phyloP scores from a whole-genome alignment of 768 basidiomycete species.

The Lentinula boryana region DNA sequence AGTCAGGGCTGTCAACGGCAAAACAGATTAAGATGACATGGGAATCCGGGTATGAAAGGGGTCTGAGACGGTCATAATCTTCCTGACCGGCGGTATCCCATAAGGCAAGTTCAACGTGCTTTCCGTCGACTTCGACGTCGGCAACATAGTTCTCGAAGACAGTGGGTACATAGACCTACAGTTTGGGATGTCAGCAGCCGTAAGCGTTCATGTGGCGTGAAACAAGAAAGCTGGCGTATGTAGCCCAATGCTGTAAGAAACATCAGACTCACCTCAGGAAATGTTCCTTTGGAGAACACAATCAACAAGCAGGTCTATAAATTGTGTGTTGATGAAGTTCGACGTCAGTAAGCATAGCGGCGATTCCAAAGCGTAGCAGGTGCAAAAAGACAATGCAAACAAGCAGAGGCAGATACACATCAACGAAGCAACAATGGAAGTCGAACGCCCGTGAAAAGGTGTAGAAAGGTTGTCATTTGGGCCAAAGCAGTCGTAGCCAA shows the following conservation, averaged over 20 bases:
- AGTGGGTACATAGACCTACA: conserved; percentile 95
- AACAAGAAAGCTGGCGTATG: not conserved
- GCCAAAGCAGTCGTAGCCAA: not conserved
- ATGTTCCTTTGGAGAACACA: conserved; percentile 94
- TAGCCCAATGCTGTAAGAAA: not conserved
- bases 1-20: conserved; percentile 96
- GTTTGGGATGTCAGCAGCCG: too few species aligned
- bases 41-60: conserved; percentile 98
- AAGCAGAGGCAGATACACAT: not conserved
- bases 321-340: not conserved
- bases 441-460: not conserved
- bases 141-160: conserved; percentile 99
- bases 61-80: conserved; percentile 97
- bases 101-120: conserved; percentile 95
- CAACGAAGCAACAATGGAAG: not conserved
- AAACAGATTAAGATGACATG: conserved; percentile 99
- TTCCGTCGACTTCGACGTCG: conserved; percentile 97
- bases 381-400: not conserved
- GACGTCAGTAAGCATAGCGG: not conserved
- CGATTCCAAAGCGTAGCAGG: not conserved
- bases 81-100: conserved; percentile 99
- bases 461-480: not conserved
- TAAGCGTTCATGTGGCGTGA: not conserved
- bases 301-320: conserved; percentile 86
- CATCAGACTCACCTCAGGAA: conserved; percentile 73